A percentile compares a stretch with the other conserved stretches of the same genome.
Conservation (phyloP, 495 filamentous ascomycete genomes). For the Gamarada debralockiae region DNA sequence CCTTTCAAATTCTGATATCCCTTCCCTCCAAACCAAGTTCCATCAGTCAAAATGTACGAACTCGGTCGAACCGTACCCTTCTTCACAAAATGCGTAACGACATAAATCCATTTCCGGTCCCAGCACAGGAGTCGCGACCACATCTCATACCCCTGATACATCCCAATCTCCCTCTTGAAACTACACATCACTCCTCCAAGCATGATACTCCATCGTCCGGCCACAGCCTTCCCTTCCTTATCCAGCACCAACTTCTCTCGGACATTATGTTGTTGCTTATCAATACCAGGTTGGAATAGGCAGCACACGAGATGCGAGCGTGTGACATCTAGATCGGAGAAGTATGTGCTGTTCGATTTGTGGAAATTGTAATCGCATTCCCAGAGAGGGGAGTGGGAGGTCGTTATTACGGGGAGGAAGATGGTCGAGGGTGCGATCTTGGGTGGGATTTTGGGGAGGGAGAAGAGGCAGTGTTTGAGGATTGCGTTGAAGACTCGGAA, state of each 20-base stretch:
- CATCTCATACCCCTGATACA: constrained; percentile 68
- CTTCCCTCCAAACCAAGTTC: constrained; percentile 19
- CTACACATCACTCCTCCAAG: constrained; percentile 64
- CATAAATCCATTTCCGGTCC: constrained; percentile 83
- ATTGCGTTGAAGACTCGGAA: constrained; percentile 61
- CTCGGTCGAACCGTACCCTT: constrained; percentile 42
- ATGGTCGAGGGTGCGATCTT: constrained; percentile 33
- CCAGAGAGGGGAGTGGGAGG: constrained; percentile 52
- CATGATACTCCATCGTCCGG: constrained; percentile 50
- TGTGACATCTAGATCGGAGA: constrained; percentile 71
- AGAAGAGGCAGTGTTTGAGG: constrained; percentile 54
- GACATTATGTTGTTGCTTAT: constrained; percentile 34
- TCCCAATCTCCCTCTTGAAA: constrained; percentile 68
- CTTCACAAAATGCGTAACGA: constrained; percentile 67
- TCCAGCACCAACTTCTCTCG: constrained; percentile 37
- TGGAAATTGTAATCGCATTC: constrained; percentile 83
- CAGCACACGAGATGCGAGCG: constrained; percentile 59
- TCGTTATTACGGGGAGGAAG: constrained; percentile 62
- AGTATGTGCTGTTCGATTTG: constrained; percentile 83
- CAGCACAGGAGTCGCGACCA: constrained; percentile 65
- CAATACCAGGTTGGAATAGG: constrained; percentile 47
- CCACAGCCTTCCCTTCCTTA: constrained; percentile 27
- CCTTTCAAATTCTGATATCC: constrained; percentile 27
- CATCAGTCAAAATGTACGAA: constrained; percentile 33
- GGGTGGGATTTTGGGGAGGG: constrained; percentile 28